A percentile compares a stretch with the other conserved stretches of the same genome.
Evolutionary conservation across 108 stramenopile genomes (phyloP).

Genomic region (Nannochloropsis gaditana): DNA sequence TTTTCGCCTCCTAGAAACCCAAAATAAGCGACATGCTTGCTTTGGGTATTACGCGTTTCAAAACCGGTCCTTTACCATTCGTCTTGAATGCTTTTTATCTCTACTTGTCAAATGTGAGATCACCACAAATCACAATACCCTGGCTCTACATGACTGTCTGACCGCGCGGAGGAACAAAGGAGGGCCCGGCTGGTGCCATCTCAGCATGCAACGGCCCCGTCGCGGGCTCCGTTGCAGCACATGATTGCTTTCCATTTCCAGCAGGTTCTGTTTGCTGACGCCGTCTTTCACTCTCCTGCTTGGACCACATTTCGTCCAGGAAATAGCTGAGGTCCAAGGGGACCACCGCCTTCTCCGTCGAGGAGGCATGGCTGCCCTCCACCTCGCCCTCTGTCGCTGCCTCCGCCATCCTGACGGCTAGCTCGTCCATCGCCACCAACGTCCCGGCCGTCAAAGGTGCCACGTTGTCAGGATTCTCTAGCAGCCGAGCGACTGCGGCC

Average conservation of each 20-base stretch:
- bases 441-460: not conserved
- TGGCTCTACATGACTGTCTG: not conserved
- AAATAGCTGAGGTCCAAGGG: slow-evolving; percentile 10
- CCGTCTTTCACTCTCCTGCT: not conserved
- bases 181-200: not conserved
- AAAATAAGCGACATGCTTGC: too few species aligned
- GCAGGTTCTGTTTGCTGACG: not conserved
- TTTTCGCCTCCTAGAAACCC: too few species aligned
- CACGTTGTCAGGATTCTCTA: not conserved
- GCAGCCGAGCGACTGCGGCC: not conserved
- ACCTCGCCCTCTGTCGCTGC: not conserved
- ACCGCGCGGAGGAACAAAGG: not conserved
- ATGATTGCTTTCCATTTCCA: not conserved
- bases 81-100: too few species aligned
- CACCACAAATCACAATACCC: too few species aligned
- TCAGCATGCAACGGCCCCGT: not conserved
- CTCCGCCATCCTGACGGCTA: not conserved
- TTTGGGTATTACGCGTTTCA: too few species aligned
- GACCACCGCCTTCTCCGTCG: not conserved
- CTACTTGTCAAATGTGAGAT: too few species aligned
- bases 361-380: not conserved
- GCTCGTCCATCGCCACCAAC: not conserved
- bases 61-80: too few species aligned
- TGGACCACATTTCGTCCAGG: not conserved
- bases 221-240: not conserved